Conservation (phyloP, 1,284 basidiomycete genomes). For the Inonotus hispidus region DNA sequence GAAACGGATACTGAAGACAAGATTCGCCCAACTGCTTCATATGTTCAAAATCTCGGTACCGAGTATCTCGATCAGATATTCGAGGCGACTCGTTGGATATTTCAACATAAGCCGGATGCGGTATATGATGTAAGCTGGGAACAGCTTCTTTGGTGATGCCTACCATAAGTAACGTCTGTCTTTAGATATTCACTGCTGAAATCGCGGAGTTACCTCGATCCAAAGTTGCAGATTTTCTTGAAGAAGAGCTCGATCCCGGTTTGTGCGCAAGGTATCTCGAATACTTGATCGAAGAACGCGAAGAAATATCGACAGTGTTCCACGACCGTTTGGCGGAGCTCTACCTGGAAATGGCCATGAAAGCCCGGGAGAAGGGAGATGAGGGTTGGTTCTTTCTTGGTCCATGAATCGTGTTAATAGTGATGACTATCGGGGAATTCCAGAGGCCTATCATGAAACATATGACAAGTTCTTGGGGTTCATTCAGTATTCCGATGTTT, state of each 20-base stretch:
- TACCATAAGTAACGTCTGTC: neutral
- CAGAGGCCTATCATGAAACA: slow-evolving; percentile 40
- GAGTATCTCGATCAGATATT: slow-evolving; percentile 78
- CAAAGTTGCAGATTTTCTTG: slow-evolving; percentile 74
- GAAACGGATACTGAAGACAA: slow-evolving; percentile 78
- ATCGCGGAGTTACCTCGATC: slow-evolving; percentile 83
- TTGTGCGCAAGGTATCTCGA: slow-evolving; percentile 83
- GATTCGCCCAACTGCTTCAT: slow-evolving; percentile 79
- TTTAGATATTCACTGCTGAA: slow-evolving; percentile 91
- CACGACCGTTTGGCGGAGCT: slow-evolving; percentile 88
- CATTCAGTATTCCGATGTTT: slow-evolving; percentile 66
- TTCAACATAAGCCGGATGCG: slow-evolving; percentile 65
- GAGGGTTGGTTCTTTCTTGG: slow-evolving; percentile 38
- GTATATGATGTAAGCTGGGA: slow-evolving; percentile 60
- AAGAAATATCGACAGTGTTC: slow-evolving; percentile 62
- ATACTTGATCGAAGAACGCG: slow-evolving; percentile 71
- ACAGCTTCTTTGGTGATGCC: neutral
- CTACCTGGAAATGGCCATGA: slow-evolving; percentile 65
- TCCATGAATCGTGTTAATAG: neutral
- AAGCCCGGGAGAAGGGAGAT: slow-evolving; percentile 49
- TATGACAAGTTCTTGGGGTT: slow-evolving; percentile 76
- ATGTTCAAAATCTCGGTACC: slow-evolving; percentile 87
- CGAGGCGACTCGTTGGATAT: slow-evolving; percentile 78
- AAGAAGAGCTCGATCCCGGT: slow-evolving; percentile 52
- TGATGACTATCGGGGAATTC: neutral